Evolutionary conservation across 495 filamentous ascomycete genomes (phyloP), one percentile per base, ranked within the genome.

Genomic region (Lepraria neglecta): DNA sequence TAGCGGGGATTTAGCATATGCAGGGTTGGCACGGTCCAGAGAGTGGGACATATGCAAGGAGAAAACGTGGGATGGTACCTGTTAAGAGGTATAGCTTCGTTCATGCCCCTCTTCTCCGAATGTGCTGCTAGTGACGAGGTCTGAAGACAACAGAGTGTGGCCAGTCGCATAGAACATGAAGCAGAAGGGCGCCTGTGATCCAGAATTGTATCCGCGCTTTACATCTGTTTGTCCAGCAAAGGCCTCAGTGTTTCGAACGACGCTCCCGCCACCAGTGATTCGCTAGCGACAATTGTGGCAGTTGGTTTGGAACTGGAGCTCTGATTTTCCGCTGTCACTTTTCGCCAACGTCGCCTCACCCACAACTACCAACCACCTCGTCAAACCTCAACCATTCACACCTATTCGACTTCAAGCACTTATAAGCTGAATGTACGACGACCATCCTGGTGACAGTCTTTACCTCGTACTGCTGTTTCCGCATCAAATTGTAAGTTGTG

Each of bases 181-280:
- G 31, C 9, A 38, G 5, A 54, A 54, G 4, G 51, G 15, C 51
- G 51, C 51, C 27, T 54, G 30, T 54, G 10, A 4, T n/a, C 11
- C 14, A 7, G 17, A n/a, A 53, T 11, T 33, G 31, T 33, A 53
- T n/a, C 30, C 51, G 51, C 28, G 11, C 30, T 54, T 19, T 10
- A 19, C 30, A 38, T 10, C 10, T 54, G 51, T 54, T 35, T 30
- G 35, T 38, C 3, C 17, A 54, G 28, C 51, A 54, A 54, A 54
- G 31, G n/a, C 51, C 51, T 54, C 51, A 38, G 17, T 54, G 31
- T 38, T 17, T 38, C n/a, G 51, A 12, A 11, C 19, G 33, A 30
- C 10, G 31, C 51, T 54, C 51, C 51, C 51, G 51, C 31, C 17
- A 54, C 51, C 51, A 54, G 17, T 54, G n/a, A 54, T 54, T 5